Conservation (phyloP, 257 asterid species). For the Ajuga chamaepitys region DNA sequence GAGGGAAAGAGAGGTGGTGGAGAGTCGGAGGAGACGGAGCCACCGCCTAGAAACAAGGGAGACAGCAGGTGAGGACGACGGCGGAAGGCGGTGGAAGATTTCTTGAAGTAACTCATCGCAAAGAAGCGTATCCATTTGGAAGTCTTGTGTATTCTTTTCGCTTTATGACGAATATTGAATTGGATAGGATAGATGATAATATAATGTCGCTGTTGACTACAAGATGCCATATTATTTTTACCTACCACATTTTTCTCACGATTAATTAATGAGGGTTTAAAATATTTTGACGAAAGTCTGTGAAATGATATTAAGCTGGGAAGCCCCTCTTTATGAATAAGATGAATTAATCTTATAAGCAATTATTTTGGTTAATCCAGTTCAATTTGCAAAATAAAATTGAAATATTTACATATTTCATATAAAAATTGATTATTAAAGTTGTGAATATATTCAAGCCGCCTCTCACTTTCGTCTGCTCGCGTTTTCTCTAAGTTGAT, state of each 20-base stretch:
- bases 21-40: slow-evolving; percentile 60
- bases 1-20: slow-evolving; percentile 56
- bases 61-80: slow-evolving; percentile 39
- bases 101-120: slow-evolving; percentile 81
- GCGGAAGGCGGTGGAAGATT: slow-evolving; percentile 75
- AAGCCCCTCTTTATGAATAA: too few relatives aligned
- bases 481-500: not conserved
- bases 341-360: too few relatives aligned
- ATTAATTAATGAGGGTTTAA: too few relatives aligned
- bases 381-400: too few relatives aligned
- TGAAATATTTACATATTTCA: too few relatives aligned
- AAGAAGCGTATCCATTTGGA: slow-evolving; percentile 52
- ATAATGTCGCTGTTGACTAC: not conserved
- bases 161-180: not conserved
- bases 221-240: not conserved
- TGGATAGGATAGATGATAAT: not conserved
- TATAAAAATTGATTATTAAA: too few relatives aligned
- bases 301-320: too few relatives aligned
- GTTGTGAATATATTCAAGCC: too few relatives aligned
- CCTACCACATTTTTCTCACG: not conserved
- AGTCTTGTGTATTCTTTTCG: not conserved
- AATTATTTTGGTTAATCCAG: too few relatives aligned
- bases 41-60: slow-evolving; percentile 64
- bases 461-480: not conserved
- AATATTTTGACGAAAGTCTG: too few relatives aligned